phyloP scores from a whole-genome alignment of 2,329 filamentous ascomycete species.

The Niveomyces coronatus region DNA sequence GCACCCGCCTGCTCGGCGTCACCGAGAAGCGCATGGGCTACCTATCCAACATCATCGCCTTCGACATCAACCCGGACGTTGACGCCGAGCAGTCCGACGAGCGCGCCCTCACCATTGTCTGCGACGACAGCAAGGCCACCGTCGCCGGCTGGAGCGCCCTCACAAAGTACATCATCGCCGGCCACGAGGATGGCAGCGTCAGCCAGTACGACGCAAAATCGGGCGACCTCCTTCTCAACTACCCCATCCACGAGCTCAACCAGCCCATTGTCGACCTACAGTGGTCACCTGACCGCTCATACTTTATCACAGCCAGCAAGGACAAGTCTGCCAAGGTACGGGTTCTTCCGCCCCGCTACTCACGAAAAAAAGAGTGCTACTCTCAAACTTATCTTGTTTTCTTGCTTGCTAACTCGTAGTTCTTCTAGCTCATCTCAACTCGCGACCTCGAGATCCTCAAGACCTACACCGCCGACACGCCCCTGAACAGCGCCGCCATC shows the following conservation, averaged over 20 bases:
- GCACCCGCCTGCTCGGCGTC: conserved; percentile 78
- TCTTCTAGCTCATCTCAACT: conserved; percentile 60
- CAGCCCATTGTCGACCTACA: conserved; percentile 83
- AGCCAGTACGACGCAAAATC: conserved; percentile 88
- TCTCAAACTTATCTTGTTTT: too few relatives aligned
- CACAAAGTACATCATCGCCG: conserved; percentile 91
- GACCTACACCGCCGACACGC: conserved; percentile 84
- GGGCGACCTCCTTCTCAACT: conserved; percentile 72
- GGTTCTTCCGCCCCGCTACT: conserved; percentile 14
- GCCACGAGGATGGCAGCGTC: conserved; percentile 91
- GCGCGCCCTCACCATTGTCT: conserved; percentile 76
- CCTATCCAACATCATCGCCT: conserved; percentile 85
- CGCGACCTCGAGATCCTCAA: conserved; percentile 87
- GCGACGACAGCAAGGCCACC: conserved; percentile 92
- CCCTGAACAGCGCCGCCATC: conserved; percentile 90
- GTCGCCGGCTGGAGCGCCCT: conserved; percentile 95
- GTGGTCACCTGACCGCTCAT: conserved; percentile 87
- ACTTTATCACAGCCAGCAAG: conserved; percentile 97
- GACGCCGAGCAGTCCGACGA: conserved; percentile 78
- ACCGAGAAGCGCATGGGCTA: conserved; percentile 98
- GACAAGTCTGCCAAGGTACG: conserved; percentile 78
- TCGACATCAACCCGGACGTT: conserved; percentile 78
- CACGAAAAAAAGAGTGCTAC: conserved; percentile 1
- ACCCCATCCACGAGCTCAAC: conserved; percentile 78
- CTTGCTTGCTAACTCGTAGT: background rate